Conservation (phyloP, 2,329 filamentous ascomycete genomes). For the Pestalotiopsis sp. region DNA sequence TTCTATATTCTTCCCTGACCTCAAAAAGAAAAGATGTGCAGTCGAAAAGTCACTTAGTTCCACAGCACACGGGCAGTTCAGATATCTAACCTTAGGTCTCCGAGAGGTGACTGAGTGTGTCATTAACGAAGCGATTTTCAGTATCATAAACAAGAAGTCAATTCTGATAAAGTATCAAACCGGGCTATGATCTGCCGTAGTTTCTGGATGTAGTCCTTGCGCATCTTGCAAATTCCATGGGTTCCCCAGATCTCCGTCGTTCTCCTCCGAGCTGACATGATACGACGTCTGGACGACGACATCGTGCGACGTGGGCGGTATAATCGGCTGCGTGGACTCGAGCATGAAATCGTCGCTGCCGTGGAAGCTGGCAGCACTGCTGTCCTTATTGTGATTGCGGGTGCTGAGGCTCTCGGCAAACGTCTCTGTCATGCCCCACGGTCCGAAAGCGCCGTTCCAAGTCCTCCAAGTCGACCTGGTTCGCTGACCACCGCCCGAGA, state of each 20-base stretch:
- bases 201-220: background rate
- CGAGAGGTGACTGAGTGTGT: too few species aligned
- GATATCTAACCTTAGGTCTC: too few species aligned
- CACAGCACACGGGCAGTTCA: too few species aligned
- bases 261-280: background rate
- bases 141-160: background rate
- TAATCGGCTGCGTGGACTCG: background rate
- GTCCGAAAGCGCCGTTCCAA: background rate
- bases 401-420: constrained; percentile 3
- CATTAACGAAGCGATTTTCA: too few species aligned
- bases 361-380: background rate
- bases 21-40: too few species aligned
- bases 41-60: too few species aligned
- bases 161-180: background rate
- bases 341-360: constrained; percentile 12
- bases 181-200: background rate
- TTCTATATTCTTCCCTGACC: too few species aligned
- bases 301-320: background rate
- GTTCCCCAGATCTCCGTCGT: background rate
- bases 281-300: constrained; percentile 2
- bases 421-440: constrained; percentile 5
- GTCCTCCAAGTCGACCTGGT: background rate
- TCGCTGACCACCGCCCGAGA: background rate
- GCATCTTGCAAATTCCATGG: background rate
- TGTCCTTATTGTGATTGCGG: background rate